phyloP scores from a whole-genome alignment of 352 stramenopile species.

The Plasmopara muralis region DNA sequence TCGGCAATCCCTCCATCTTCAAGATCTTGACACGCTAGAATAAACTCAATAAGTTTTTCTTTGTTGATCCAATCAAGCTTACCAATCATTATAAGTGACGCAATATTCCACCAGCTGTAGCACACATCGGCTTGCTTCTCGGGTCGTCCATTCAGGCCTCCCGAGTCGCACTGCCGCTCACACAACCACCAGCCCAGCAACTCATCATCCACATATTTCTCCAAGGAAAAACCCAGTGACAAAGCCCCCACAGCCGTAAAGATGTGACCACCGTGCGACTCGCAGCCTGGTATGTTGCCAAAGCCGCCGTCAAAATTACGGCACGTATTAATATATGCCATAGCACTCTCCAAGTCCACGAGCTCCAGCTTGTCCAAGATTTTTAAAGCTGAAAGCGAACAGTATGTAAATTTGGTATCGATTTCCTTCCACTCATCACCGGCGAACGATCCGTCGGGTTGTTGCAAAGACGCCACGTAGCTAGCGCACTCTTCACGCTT shows the following conservation, averaged over 20 bases:
- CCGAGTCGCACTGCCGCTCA: conserved; percentile 96
- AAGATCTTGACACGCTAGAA: conserved; percentile 93
- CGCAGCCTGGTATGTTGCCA: conserved; percentile 88
- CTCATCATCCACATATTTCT: conserved; percentile 81
- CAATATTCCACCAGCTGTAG: conserved; percentile 99
- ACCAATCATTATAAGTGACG: conserved; percentile 92
- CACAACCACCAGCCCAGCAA: conserved; percentile 95
- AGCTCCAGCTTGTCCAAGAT: conserved; percentile 86
- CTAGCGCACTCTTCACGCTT: conserved; percentile 67
- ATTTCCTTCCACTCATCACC: conserved; percentile 97
- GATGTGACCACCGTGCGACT: conserved; percentile 97
- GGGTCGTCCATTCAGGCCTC: conserved; percentile 92
- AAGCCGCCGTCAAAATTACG: conserved; percentile 96
- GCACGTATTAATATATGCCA: conserved; percentile 92
- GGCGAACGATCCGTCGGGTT: conserved; percentile 95
- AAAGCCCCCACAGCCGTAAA: conserved; percentile 97
- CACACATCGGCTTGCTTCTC: conserved; percentile 99
- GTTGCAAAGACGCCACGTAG: conserved; percentile 90
- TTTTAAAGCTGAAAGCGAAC: conserved; percentile 92
- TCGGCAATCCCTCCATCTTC: conserved; percentile 98
- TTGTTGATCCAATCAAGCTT: conserved; percentile 94
- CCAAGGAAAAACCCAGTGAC: conserved; percentile 71
- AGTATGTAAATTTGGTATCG: conserved; percentile 99
- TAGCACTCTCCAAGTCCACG: conserved; percentile 86
- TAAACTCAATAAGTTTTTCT: conserved; percentile 91